These are phyloP conservation scores for Endothia cerciana DNA, from an alignment of 2,329 filamentous ascomycete species.

Conservation along the genomic window DNA sequence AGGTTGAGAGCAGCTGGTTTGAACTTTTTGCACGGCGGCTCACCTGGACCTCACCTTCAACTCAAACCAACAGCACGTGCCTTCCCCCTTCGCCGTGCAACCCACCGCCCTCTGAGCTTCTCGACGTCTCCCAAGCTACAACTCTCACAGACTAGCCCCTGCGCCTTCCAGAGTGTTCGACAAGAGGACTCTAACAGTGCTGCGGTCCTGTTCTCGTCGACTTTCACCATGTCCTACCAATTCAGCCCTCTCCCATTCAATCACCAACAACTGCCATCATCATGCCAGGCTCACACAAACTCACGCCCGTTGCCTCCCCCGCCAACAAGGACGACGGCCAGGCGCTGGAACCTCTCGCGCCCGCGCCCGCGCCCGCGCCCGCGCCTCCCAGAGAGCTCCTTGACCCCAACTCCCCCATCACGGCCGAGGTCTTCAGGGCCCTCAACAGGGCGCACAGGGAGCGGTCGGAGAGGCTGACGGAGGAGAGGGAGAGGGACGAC, in stretches of 20 bases:
- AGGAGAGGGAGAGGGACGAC: neutral
- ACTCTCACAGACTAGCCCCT: neutral
- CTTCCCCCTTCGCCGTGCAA: neutral
- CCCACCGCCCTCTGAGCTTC: neutral
- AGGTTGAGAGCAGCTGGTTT: neutral
- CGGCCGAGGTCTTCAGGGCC: neutral
- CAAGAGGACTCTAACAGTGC: too few species aligned
- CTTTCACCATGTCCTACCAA: neutral
- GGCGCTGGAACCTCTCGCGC: too few species aligned
- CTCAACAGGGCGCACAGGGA: neutral
- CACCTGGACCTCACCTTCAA: neutral
- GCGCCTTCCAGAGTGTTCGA: too few species aligned
- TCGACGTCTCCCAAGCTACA: neutral
- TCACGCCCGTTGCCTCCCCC: neutral
- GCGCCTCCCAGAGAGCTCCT: neutral
- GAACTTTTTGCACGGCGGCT: neutral
- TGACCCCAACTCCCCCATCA: neutral
- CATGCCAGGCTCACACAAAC: neutral
- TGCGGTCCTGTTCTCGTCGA: too few species aligned
- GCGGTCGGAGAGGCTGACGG: neutral
- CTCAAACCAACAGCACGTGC: neutral
- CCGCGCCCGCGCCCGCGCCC: too few species aligned
- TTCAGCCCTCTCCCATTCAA: neutral
- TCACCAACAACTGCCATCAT: neutral
- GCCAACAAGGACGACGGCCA: neutral